These are phyloP conservation scores for Talaromyces pinophilus DNA, from an alignment of 2,329 filamentous ascomycete species.

Conservation along the genomic window DNA sequence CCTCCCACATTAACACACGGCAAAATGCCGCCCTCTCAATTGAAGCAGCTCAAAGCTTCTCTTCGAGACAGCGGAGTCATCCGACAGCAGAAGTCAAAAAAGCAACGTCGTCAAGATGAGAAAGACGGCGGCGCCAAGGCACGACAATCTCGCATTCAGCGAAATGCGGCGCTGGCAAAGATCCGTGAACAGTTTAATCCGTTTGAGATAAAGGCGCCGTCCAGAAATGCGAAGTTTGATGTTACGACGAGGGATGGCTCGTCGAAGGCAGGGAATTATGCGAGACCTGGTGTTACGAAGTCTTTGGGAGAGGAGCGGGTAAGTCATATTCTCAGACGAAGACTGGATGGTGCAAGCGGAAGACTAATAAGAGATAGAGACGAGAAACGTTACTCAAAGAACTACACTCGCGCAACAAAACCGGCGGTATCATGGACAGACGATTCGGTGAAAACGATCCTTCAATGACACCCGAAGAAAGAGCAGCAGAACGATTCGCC, in stretches of 20 bases:
- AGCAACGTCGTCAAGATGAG: constrained; percentile 76
- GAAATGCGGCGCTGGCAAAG: constrained; percentile 73
- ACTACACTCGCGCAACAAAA: constrained; percentile 84
- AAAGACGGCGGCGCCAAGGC: constrained; percentile 63
- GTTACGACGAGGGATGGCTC: constrained; percentile 66
- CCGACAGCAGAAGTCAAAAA: constrained; percentile 91
- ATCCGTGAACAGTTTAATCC: constrained; percentile 98
- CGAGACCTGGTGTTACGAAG: constrained; percentile 80
- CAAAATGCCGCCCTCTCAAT: constrained; percentile 88
- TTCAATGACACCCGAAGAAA: constrained; percentile 88
- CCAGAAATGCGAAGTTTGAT: constrained; percentile 79
- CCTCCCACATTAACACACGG: constrained; percentile 24
- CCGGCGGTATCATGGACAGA: constrained; percentile 87
- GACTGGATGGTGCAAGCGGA: not conserved
- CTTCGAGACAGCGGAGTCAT: constrained; percentile 86
- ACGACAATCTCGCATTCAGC: constrained; percentile 70
- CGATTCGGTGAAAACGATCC: constrained; percentile 96
- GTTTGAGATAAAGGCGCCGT: constrained; percentile 85
- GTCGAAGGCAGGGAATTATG: constrained; percentile 60
- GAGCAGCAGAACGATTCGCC: constrained; percentile 87
- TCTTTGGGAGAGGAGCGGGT: constrained; percentile 83
- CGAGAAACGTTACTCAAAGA: constrained; percentile 83
- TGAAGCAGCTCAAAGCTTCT: constrained; percentile 92
- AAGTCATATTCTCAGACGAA: constrained; percentile 32
- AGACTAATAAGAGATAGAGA: constrained; percentile 52